Evolutionary conservation across 1,139 yeast species (phyloP).

Genomic region (Lodderomyces margitis): DNA sequence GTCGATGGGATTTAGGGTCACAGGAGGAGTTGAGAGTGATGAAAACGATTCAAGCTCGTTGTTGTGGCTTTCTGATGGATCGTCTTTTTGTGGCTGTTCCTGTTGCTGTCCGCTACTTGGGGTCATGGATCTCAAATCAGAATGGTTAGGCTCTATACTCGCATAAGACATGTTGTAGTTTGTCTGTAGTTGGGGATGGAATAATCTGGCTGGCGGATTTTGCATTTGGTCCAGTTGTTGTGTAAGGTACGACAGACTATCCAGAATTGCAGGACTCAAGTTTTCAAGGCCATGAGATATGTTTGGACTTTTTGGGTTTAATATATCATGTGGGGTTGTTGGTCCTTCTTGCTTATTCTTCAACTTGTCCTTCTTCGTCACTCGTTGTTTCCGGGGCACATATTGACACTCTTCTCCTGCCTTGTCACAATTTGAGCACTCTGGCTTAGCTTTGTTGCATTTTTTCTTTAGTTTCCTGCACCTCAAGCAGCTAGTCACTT

Average conservation of each 20-base stretch:
- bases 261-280: constrained; percentile 16
- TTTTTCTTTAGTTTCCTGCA: constrained; percentile 45
- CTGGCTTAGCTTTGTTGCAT: constrained; percentile 45
- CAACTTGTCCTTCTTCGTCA: constrained; percentile 5
- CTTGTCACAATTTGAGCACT: constrained; percentile 43
- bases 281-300: constrained; percentile 13
- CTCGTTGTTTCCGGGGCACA: constrained; percentile 36
- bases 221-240: constrained; percentile 1
- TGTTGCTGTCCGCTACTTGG: background rate
- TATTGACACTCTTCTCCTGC: constrained; percentile 41
- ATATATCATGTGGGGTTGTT: background rate
- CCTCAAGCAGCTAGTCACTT: constrained; percentile 16
- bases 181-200: constrained; percentile 1
- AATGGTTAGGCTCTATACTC: background rate
- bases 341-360: background rate
- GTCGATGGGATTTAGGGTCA: constrained; percentile 14
- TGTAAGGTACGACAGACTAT: background rate
- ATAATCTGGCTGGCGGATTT: background rate
- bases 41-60: background rate
- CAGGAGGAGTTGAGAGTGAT: background rate
- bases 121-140: constrained; percentile 2
- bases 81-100: constrained; percentile 2
- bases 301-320: background rate
- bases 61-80: background rate
- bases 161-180: background rate